Base-by-base conservation (phyloP, 1,139 yeast genomes). In the Yamadazyma dendronema region DNA sequence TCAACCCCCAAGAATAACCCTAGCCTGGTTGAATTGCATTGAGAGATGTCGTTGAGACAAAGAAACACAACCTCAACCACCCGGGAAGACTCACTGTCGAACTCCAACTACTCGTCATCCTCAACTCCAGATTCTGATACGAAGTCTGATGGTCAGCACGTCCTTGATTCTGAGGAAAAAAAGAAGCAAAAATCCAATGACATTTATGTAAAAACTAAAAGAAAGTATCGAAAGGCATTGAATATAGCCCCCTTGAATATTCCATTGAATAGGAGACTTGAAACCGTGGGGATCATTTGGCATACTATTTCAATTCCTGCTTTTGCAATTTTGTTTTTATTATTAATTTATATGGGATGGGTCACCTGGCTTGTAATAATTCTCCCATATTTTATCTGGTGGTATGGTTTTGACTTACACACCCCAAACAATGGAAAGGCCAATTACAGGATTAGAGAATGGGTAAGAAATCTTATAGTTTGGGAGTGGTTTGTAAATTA, bases 401-500 rank as follows among this genome's bases (percentile, higher is more conserved):
- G 74, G 72, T 70, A 70, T 46, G 72, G 72, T 3, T 67, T 68
- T 43, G 77, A 71, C 43, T 72, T 79, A 49, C 77, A 77, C 41
- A 74, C 95, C 3, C 85, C 90, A 1, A 77, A 81, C 13, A 81
- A 85, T 52, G 97, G 97, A 2, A 72, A 74, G 15, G 83, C 77
- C 1, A 73, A 76, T 5, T 65, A 74, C 40, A 61, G 94, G 29
- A 69, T 73, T 31, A 79, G 87, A 2, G 61, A 65, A 3, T 67
- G 78, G 67, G 69, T 86, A 56, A 72, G 87, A 44, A 73, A 77
- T 28, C 55, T 79, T 31, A 54, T 62, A 3, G 49, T 84, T n/a
- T 90, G 95, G 94, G 75, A 72, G 40, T 74, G 80, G 65, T 87
- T 84, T 58, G 83, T 82, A 27, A 67, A 72, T 33, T 92, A 89